Evolutionary conservation across 345 rosid genomes (phyloP), one percentile per base, ranked within the genome.

Genomic region (Sisymbrium altissimum): DNA sequence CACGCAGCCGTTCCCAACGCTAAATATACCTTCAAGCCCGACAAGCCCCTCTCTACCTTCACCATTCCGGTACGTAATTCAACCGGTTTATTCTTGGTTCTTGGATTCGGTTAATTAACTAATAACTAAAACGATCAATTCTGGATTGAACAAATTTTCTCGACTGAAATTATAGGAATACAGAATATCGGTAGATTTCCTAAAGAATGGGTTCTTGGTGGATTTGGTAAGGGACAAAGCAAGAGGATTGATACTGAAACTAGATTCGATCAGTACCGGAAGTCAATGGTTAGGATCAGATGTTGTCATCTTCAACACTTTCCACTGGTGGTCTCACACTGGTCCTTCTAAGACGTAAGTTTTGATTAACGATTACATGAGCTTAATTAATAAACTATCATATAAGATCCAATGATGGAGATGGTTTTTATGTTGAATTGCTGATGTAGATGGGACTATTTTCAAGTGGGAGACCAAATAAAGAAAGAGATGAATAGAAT

Each of bases 241-340:
- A 66, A 57, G 61, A 57, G 89, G 92, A 9, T 56, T 36, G 66
- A 73, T 87, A 52, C 48, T 90, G 66, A 87, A 84, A 80, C 81
- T 90, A 13, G 92, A 84, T 69, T 81, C 85, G 25, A 86, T 90
- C 61, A 80, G 79, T 40, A 40, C 48, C 0, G 89, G 88, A 15
- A 17, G 62, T 0, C 67, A 14, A 15, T 88, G 97, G 92, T 64
- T 71, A 5, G 89, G 81, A 68, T 35, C 64, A 45, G 90, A 90
- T 70, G 40, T 82, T 46, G 72, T 83, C 48, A 83, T 90, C 84
- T 90, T 90, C 75, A 88, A 88, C 77, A 79, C 88, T 60, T 90
- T 64, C 44, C 94, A 86, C 46, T 87, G 92, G 97, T 88, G 92
- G 90, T 6, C 56, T 27, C 90, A 88, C 74, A 76, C 56, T 0